Percentiles rank a stretch among this genome's conserved stretches.
Evolutionary conservation across 257 asterid genomes (phyloP).

Genomic region (Salvia rosmarinus): DNA sequence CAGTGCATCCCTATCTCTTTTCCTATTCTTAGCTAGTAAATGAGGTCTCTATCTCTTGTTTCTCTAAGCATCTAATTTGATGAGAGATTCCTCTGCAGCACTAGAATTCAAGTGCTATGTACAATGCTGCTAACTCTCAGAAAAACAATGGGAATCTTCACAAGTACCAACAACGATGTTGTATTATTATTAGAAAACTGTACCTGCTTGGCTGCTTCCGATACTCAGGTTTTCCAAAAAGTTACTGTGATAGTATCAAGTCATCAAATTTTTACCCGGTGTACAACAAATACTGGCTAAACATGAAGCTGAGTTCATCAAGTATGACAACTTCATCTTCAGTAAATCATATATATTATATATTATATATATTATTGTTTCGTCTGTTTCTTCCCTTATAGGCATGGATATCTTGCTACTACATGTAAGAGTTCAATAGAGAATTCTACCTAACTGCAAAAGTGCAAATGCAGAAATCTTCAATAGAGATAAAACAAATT

Average conservation of each 20-base stretch:
- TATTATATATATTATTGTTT: not conserved
- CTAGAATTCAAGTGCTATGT: conserved; percentile 29
- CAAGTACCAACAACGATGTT: conserved; percentile 37
- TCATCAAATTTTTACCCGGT: conserved; percentile 4
- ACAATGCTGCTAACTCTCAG: conserved; percentile 32
- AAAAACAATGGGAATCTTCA: conserved; percentile 36
- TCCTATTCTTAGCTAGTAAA: not conserved
- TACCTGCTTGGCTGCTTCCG: conserved; percentile 32
- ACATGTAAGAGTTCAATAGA: not conserved
- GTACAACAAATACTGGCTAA: not conserved
- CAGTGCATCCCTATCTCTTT: conserved; percentile 13
- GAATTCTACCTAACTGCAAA: conserved; percentile 7
- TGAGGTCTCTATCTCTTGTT: conserved; percentile 10
- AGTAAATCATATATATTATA: not conserved
- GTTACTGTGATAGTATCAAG: conserved; percentile 12
- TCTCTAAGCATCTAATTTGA: conserved; percentile 28
- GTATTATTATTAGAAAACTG: conserved; percentile 27
- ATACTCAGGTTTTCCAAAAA: not conserved
- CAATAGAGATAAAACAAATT: conserved; percentile 24
- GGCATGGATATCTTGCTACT: not conserved
- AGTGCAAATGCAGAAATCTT: conserved; percentile 22
- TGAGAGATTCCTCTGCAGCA: conserved; percentile 36
- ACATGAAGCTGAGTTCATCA: conserved; percentile 13
- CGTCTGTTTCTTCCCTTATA: not conserved
- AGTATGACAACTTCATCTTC: not conserved